These are phyloP conservation scores for Thymus mandschuricus DNA, from an alignment of 257 asterid genomes.

Conservation along the genomic window DNA sequence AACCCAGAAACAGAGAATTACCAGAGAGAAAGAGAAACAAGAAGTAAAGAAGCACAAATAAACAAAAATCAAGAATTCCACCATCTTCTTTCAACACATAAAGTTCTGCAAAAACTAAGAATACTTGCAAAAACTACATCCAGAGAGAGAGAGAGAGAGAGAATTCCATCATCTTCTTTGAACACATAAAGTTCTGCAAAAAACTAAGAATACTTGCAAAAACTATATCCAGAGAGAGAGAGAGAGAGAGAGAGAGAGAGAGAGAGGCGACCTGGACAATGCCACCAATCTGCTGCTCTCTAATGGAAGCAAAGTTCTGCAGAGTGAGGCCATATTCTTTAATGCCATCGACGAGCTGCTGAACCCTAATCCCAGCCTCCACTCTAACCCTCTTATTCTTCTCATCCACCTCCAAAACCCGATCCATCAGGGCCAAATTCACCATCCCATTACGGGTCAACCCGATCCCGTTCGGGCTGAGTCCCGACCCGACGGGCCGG, in stretches of 20 bases:
- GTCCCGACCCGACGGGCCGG: slow-evolving; percentile 93
- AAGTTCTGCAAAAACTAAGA: too few species aligned
- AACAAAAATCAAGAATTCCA: not conserved
- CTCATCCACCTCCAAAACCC: slow-evolving; percentile 88
- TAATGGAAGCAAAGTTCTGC: slow-evolving; percentile 94
- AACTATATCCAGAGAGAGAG: not conserved
- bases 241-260: not conserved
- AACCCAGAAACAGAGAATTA: too few species aligned
- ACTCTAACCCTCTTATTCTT: slow-evolving; percentile 83
- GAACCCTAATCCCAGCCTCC: slow-evolving; percentile 94
- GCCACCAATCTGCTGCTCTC: slow-evolving; percentile 98
- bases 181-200: too few species aligned
- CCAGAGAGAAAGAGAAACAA: too few species aligned
- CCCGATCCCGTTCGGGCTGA: slow-evolving; percentile 93
- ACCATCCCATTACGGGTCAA: slow-evolving; percentile 86
- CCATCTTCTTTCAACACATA: not conserved
- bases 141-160: not conserved
- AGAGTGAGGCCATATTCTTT: slow-evolving; percentile 79
- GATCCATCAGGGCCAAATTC: slow-evolving; percentile 90
- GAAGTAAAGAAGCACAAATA: too few species aligned
- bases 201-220: too few species aligned
- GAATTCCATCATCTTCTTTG: slow-evolving; percentile 15
- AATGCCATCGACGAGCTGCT: slow-evolving; percentile 90
- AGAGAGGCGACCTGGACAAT: slow-evolving; percentile 62
- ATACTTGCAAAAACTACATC: too few species aligned